phyloP scores from a whole-genome alignment of 2,329 filamentous ascomycete genomes.

The Ramichloridium luteum region DNA sequence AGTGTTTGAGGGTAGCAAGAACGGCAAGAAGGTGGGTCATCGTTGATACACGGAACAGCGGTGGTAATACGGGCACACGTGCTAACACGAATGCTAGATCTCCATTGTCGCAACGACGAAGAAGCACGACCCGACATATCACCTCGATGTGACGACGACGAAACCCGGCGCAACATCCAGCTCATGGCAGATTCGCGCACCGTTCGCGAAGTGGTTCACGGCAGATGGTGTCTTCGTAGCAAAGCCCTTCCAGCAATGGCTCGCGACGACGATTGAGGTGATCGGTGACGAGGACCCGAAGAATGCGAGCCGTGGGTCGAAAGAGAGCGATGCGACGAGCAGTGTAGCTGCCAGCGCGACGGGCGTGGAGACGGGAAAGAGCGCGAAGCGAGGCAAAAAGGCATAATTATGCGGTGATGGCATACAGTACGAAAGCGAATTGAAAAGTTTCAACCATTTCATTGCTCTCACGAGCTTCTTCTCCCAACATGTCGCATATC shows the following conservation, averaged over 20 bases:
- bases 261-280: slow-evolving; percentile 54
- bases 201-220: slow-evolving; percentile 64
- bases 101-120: slow-evolving; percentile 58
- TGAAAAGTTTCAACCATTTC: too few relatives aligned
- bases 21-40: slow-evolving; percentile 50
- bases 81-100: too few relatives aligned
- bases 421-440: too few relatives aligned
- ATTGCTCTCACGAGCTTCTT: too few relatives aligned
- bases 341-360: slow-evolving; percentile 10
- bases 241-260: slow-evolving; percentile 64
- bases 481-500: too few relatives aligned
- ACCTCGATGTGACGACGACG: slow-evolving; percentile 48
- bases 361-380: slow-evolving; percentile 13
- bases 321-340: slow-evolving; percentile 16
- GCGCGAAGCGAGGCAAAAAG: slow-evolving; percentile 19
- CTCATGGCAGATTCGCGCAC: slow-evolving; percentile 43
- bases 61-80: too few relatives aligned
- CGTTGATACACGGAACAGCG: too few relatives aligned
- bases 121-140: slow-evolving; percentile 74
- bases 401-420: too few relatives aligned
- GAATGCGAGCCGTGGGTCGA: slow-evolving; percentile 33
- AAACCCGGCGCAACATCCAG: slow-evolving; percentile 9
- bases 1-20: slow-evolving; percentile 64
- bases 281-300: slow-evolving; percentile 54
- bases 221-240: slow-evolving; percentile 62